phyloP scores from a whole-genome alignment of 768 basidiomycete genomes.

The Boletus tomentosulus region DNA sequence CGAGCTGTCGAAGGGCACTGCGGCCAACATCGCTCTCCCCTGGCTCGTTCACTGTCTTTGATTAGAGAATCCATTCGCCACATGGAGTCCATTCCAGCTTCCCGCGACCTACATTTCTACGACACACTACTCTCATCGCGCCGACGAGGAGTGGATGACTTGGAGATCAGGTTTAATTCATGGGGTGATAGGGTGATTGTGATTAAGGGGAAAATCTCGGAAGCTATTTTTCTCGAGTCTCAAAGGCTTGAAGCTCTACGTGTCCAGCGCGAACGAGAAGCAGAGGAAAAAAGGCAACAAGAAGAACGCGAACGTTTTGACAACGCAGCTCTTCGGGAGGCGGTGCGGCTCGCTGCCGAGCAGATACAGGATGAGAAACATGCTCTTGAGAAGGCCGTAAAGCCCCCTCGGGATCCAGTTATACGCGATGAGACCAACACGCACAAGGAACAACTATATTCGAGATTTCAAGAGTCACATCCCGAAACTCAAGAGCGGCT shows the following conservation, averaged over 20 bases:
- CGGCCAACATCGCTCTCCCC: conserved; percentile 32
- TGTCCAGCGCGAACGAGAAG: conserved; percentile 24
- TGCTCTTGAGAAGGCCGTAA: conserved; percentile 4
- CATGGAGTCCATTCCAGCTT: conserved; percentile 49
- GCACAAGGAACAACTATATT: conserved; percentile 14
- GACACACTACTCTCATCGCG: conserved; percentile 49
- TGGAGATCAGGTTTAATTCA: conserved; percentile 42
- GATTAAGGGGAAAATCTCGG: conserved; percentile 36
- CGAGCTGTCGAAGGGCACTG: conserved; percentile 34
- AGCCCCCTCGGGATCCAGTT: conserved; percentile 13
- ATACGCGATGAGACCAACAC: conserved; percentile 26
- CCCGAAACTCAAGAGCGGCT: neutral
- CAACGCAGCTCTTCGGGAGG: conserved; percentile 33
- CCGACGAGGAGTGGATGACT: conserved; percentile 46
- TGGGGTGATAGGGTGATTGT: conserved; percentile 41
- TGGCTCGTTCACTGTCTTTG: conserved; percentile 47
- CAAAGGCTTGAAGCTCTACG: conserved; percentile 40
- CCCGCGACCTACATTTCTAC: conserved; percentile 41
- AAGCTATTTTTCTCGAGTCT: conserved; percentile 38
- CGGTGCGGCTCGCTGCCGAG: conserved; percentile 27
- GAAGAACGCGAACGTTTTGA: conserved; percentile 26
- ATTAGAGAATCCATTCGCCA: conserved; percentile 51
- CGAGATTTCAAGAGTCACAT: neutral
- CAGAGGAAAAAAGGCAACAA: conserved; percentile 17
- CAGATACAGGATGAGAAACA: conserved; percentile 28